Percentiles rank a stretch among this genome's conserved stretches.
Evolutionary conservation across 2,329 filamentous ascomycete genomes (phyloP).

Genomic region (Phyllosticta ampelicida): DNA sequence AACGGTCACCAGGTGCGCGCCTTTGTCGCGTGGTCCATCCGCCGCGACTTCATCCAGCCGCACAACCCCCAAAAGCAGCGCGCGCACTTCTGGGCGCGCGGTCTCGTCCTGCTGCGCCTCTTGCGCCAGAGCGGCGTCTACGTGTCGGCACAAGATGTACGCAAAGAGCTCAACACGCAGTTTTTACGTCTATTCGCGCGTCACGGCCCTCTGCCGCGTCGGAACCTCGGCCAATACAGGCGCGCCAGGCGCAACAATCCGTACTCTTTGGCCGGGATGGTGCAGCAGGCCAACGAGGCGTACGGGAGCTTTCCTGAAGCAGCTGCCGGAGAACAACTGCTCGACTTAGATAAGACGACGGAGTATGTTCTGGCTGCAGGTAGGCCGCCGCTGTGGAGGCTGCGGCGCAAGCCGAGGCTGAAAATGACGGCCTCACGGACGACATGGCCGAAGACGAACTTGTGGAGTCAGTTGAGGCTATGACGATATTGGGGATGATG

Average conservation of each 20-base stretch:
- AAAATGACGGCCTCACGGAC: not conserved
- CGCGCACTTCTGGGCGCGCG: constrained; percentile 19
- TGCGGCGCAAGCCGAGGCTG: not conserved
- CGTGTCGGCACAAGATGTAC: constrained; percentile 16
- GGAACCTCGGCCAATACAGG: not conserved
- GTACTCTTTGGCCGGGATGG: constrained; percentile 1
- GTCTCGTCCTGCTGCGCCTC: constrained; percentile 19
- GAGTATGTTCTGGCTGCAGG: not conserved
- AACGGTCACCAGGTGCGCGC: constrained; percentile 18
- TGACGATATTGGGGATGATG: not conserved
- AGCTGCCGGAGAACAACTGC: not conserved
- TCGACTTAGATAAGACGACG: not conserved
- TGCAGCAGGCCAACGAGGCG: not conserved
- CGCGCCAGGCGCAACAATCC: not conserved
- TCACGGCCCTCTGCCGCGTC: not conserved
- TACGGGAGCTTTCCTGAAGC: not conserved
- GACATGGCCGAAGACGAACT: not conserved
- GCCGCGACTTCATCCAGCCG: constrained; percentile 18
- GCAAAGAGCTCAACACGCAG: constrained; percentile 15
- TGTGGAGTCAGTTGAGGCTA: not conserved
- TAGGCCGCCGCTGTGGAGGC: not conserved
- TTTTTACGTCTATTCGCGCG: constrained; percentile 22
- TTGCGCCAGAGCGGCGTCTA: constrained; percentile 21
- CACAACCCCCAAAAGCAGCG: constrained; percentile 18
- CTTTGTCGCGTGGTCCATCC: constrained; percentile 26